Evolutionary conservation across 2,329 filamentous ascomycete genomes (phyloP), one percentile per base, ranked within the genome.

Genomic region (Madurella fahalii): DNA sequence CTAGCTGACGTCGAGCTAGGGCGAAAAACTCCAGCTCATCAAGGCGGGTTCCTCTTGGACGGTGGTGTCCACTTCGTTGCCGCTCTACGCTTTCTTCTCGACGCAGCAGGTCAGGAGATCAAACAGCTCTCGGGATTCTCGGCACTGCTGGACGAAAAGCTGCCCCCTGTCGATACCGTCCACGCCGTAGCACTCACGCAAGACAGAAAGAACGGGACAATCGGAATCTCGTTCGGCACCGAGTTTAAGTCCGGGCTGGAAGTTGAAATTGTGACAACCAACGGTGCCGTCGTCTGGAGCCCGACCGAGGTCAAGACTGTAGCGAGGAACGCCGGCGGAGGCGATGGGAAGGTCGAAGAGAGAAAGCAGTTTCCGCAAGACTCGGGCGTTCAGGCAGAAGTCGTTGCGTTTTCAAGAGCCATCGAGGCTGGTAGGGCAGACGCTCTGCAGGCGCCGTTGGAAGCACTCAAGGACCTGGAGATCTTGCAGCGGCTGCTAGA

Each of bases 21-120:
- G 89, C 82, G 89, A 52, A 86, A 85, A 68, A 78, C 72, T 52
- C 87, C 88, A 1, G 75, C 80, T 50, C 81, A 89, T 66, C 87
- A 90, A 69, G 89, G 88, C 52, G 88, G 89, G 0, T 91, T 90
- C 66, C 68, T 91, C 52, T 79, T 92, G 2, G 88, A 92, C 64
- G 86, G 82, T 13, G 88, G 89, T 42, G 86, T 92, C 25, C 89
- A 92, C 68, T 85, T 82, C 57, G 74, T 84, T 7, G 87, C 87
- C 8, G 83, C 72, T 0, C 76, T 85, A 47, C 75, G 87, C 15
- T 67, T 80, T 32, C 65, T 92, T 41, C 71, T 90, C 2, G 73
- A 75, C 16, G 57, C 69, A 0, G 72, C 73, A 4, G 72, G 73
- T 15, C 68, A 78, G 45, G 70, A 75, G 9, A 71, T 80, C 30